Percentiles rank a stretch among this genome's conserved stretches.
Conservation (phyloP, 2,329 filamentous ascomycete species). For the Chrysoporthe austroafricana region DNA sequence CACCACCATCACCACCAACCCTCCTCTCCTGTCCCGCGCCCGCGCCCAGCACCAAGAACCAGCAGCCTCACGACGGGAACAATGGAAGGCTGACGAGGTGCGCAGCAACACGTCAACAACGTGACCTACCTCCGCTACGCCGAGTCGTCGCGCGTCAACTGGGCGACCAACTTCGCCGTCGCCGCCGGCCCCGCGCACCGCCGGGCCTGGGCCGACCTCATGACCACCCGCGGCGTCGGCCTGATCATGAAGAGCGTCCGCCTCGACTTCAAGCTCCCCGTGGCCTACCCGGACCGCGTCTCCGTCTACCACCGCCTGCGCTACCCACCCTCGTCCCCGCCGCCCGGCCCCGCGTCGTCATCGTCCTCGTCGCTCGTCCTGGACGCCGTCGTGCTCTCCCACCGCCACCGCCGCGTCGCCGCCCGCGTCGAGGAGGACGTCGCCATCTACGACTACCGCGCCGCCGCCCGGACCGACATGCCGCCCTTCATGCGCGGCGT, state of each 20-base stretch:
- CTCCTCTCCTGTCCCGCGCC: no score
- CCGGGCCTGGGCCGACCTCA: slow-evolving; percentile 69
- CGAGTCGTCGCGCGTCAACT: slow-evolving; percentile 80
- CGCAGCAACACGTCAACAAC: slow-evolving; percentile 80
- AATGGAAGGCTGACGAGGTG: not conserved
- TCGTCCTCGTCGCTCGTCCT: slow-evolving; percentile 49
- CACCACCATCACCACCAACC: no score
- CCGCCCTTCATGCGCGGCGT: slow-evolving; percentile 46
- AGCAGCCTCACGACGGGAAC: not conserved
- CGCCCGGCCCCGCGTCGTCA: no score
- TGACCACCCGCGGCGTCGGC: slow-evolving; percentile 68
- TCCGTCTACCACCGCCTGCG: slow-evolving; percentile 82
- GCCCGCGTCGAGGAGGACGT: slow-evolving; percentile 79
- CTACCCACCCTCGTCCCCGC: slow-evolving; percentile 48
- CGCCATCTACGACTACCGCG: slow-evolving; percentile 70
- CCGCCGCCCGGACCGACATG: slow-evolving; percentile 43
- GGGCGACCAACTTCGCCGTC: slow-evolving; percentile 70
- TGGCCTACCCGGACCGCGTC: slow-evolving; percentile 81
- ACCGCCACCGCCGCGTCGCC: slow-evolving; percentile 71
- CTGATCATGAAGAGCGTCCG: slow-evolving; percentile 76
- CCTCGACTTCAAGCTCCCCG: slow-evolving; percentile 82
- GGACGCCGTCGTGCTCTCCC: slow-evolving; percentile 72
- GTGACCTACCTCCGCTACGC: slow-evolving; percentile 82
- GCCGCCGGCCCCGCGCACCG: slow-evolving; percentile 64
- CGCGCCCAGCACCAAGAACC: no score